A percentile compares a stretch with the other conserved stretches of the same genome.
Conservation (phyloP, 768 basidiomycete genomes). For the Lentinula aciculospora region DNA sequence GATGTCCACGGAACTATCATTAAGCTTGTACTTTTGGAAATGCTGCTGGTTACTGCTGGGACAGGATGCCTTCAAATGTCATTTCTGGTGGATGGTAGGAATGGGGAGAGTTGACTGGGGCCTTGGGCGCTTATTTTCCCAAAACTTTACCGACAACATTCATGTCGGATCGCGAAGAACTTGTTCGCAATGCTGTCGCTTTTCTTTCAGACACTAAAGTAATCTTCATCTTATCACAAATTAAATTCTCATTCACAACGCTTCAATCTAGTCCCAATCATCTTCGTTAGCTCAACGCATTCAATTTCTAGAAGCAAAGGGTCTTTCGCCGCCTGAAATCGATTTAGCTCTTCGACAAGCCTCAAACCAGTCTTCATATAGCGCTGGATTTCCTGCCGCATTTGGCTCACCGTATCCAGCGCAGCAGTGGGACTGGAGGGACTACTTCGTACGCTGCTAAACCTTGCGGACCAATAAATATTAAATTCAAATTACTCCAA, state of each 20-base stretch:
- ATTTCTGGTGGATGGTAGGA: too few species aligned
- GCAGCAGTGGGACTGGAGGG: constrained; percentile 88
- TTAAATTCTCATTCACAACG: neutral
- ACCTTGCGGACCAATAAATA: neutral
- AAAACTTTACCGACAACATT: constrained; percentile 16
- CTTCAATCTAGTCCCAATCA: constrained; percentile 52
- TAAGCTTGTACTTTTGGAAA: neutral
- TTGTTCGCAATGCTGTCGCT: constrained; percentile 74
- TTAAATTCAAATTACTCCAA: neutral
- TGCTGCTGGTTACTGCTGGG: neutral
- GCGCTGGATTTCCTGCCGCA: constrained; percentile 28
- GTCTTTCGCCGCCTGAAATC: constrained; percentile 78
- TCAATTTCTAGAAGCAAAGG: constrained; percentile 94
- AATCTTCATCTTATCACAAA: constrained; percentile 11
- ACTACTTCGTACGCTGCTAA: constrained; percentile 77
- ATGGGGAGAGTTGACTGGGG: too few species aligned
- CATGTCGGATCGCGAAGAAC: constrained; percentile 60
- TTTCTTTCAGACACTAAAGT: constrained; percentile 88
- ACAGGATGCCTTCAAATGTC: neutral
- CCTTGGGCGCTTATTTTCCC: neutral
- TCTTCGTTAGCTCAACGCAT: constrained; percentile 81
- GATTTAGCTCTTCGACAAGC: constrained; percentile 76
- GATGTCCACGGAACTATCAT: neutral
- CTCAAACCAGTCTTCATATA: constrained; percentile 22
- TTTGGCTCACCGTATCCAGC: constrained; percentile 44